These are phyloP conservation scores for Paraleonurus japonicus DNA, from an alignment of 257 asterid species.

Conservation along the genomic window DNA sequence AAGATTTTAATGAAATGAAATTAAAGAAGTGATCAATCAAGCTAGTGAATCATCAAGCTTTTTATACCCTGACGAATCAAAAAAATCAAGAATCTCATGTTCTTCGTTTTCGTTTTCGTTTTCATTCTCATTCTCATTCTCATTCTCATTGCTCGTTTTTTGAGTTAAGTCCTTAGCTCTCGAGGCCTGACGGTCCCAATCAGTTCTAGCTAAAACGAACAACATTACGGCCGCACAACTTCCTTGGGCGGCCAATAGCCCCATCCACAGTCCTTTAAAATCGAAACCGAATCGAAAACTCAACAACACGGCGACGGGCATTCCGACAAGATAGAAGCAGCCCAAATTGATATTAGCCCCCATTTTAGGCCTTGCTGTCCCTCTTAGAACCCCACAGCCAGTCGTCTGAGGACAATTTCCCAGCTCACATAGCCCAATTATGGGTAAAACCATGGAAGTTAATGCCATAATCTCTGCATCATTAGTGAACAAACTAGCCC, in stretches of 20 bases:
- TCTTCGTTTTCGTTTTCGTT: conserved; percentile 1
- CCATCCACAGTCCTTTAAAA: conserved; percentile 59
- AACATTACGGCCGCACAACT: conserved; percentile 52
- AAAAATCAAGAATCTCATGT: conserved; percentile 8
- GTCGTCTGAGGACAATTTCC: conserved; percentile 72
- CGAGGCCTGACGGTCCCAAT: conserved; percentile 53
- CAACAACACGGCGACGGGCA: conserved; percentile 50
- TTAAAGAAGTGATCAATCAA: no score
- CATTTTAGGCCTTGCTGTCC: conserved; percentile 56
- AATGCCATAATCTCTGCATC: conserved; percentile 43
- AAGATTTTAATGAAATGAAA: background rate
- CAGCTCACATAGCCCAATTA: conserved; percentile 64
- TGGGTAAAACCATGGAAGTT: conserved; percentile 48
- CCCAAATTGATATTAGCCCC: conserved; percentile 61
- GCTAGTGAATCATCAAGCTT: conserved; percentile 32
- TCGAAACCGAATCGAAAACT: conserved; percentile 40
- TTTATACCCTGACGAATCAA: conserved; percentile 25
- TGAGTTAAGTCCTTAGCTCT: conserved; percentile 51
- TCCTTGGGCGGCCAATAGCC: conserved; percentile 56
- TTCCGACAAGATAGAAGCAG: conserved; percentile 58
- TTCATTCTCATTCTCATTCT: background rate
- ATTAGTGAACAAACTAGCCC: conserved; percentile 53
- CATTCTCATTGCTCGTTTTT: background rate
- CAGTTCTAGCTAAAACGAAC: conserved; percentile 40
- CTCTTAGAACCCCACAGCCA: conserved; percentile 53